Evolutionary conservation across 2,329 filamentous ascomycete genomes (phyloP), one percentile per base, ranked within the genome.

Genomic region (Ophiostoma sp.): DNA sequence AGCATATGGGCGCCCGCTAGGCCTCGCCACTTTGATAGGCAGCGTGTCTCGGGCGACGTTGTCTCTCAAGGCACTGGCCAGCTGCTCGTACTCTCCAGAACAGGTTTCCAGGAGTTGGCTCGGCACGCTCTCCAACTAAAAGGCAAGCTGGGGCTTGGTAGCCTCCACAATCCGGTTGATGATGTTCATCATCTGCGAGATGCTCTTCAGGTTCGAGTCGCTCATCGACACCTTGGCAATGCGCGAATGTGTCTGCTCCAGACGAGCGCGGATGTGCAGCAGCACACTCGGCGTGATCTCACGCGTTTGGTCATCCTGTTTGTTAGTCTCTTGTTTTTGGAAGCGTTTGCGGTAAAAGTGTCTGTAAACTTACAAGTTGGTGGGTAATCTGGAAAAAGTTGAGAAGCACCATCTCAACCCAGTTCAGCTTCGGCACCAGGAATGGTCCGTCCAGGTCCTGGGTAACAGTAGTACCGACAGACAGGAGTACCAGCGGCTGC

Each of bases 391-490:
- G 79, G 70, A 82, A 80, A 73, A 89, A 84, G 36, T 83, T 81
- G 57, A 82, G 79, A n/a, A 90, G 79, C 54, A 88, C 83, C 74
- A 84, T 82, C 76, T 89, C 87, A 57, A 89, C 81, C 85, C 87
- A 88, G 31, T 80, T 80, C 69, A 89, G 79, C 77, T 87, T 87
- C 75, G 86, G 82, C 67, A 83, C 81, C 68, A 89, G 78, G 65
- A 83, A 79, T 13, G 81, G 79, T 57, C 83, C 84, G 71, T 83
- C 82, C 65, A 90, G 79, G 62, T 87, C 82, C 75, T 86, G 83
- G 48, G 86, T 86, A 69, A 90, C 83, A 8, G 87, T 89, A 33
- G 88, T 87, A 69, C 87, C 87, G 54, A 90, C 85, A 0, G 88
- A 89, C 66, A 90, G 81, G 27, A 89, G 81, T 68, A 90, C 82